phyloP scores from a whole-genome alignment of 345 rosid species.

The Rhizophora apiculata region DNA sequence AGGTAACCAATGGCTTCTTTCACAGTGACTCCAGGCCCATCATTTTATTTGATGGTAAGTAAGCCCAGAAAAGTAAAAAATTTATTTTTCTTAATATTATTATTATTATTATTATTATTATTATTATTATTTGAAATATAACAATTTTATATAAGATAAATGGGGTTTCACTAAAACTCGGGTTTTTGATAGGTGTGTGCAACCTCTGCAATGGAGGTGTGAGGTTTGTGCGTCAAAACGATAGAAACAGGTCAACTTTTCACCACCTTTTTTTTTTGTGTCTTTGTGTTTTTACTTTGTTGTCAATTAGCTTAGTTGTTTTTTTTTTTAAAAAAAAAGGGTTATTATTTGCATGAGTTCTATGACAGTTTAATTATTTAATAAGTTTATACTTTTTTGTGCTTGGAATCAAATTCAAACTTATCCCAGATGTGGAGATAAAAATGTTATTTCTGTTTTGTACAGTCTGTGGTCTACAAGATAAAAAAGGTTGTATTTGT shows the following conservation, averaged over 20 bases:
- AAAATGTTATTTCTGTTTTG: too few relatives aligned
- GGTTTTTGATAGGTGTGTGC: slow-evolving; percentile 56
- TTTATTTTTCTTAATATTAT: too few relatives aligned
- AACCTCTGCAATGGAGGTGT: slow-evolving; percentile 92
- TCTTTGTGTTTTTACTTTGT: neutral
- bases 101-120: neutral
- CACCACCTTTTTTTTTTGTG: neutral
- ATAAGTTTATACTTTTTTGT: too few relatives aligned
- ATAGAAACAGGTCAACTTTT: slow-evolving; percentile 54
- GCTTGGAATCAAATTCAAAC: too few relatives aligned
- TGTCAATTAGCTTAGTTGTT: neutral
- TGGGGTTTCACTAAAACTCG: neutral
- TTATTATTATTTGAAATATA: neutral
- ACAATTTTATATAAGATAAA: too few relatives aligned
- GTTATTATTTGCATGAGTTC: too few relatives aligned
- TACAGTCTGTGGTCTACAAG: too few relatives aligned
- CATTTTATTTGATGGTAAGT: slow-evolving; percentile 83
- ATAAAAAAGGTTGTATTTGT: too few relatives aligned
- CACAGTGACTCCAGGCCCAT: slow-evolving; percentile 73
- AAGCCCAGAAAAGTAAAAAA: too few relatives aligned
- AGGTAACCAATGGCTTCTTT: slow-evolving; percentile 64
- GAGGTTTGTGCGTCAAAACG: slow-evolving; percentile 67
- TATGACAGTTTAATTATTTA: too few relatives aligned
- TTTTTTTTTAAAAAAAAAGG: neutral
- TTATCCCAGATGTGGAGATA: too few relatives aligned